Base-by-base conservation (phyloP, 805 yeast species). In the Brettanomyces nanus region DNA sequence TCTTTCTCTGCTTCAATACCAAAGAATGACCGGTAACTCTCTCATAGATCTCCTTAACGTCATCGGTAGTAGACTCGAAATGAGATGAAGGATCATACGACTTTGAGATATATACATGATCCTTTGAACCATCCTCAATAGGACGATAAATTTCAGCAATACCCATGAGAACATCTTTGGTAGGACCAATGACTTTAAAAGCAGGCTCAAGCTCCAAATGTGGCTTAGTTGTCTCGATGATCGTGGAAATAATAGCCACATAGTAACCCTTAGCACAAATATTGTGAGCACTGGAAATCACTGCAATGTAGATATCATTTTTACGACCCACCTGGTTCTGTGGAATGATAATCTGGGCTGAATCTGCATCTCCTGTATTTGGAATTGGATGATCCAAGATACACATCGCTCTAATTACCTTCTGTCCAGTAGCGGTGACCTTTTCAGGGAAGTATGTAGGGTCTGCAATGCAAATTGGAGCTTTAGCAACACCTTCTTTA, bases 1-100 rank as follows among this genome's bases (percentile, higher is more conserved):
- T 65, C 33, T 77, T 69, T 57, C 95, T 79, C 59, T 83, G 74
- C 66, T 86, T 80, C 49, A 89, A 73, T 19, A 84, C 94, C 52
- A 92, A 73, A 15, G 95, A 95, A 59, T 85, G 84, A 36, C 97
- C 97, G 25, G 84, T 84, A 46, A 92, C 80, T 60, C 97, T 77
- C 61, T 80, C 80, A 62, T 92, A 92, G 38, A 92, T 73, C 60
- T 90, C 96, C 63, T 86, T 87, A 50, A 92, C 95, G 60, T 92
- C 97, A 59, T 92, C 97, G 28, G 98, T 92, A 52, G 95, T 84
- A 31, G 89, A 68, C 63, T 92, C 98, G 58, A 92, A 92, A 64
- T 92, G 98, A 7, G 96, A 86, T 7, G 95, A 73, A 1, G 97
- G 82, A 59, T 92, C 98, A 59, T 87, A 92, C 42, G 95, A 83